phyloP scores from a whole-genome alignment of 1,284 basidiomycete genomes.

The Puccinia novopanici region DNA sequence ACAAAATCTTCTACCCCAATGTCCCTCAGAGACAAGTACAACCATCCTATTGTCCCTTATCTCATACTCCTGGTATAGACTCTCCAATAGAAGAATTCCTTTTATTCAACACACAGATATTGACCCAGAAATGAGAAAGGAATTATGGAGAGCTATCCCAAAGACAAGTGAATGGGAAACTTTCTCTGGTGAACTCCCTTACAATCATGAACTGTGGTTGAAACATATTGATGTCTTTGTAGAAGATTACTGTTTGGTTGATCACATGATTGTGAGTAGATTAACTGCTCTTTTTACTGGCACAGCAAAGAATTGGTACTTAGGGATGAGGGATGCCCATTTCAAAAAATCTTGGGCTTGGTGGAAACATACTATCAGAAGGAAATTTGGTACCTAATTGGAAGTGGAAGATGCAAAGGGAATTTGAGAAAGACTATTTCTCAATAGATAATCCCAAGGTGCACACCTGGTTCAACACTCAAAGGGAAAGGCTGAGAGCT shows the following conservation, averaged over 20 bases:
- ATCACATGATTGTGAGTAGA: neutral
- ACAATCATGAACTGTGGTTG: neutral
- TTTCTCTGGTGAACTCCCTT: neutral
- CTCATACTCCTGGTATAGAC: too few species aligned
- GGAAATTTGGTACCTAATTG: neutral
- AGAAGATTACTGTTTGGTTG: neutral
- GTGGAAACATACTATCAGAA: neutral
- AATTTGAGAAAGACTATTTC: neutral
- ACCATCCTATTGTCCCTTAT: too few species aligned
- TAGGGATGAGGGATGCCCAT: neutral
- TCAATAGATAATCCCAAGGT: neutral
- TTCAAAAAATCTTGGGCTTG: neutral
- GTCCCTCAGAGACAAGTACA: too few species aligned
- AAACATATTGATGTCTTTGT: neutral
- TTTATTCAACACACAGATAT: too few species aligned
- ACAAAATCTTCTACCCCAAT: too few species aligned
- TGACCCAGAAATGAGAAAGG: neutral
- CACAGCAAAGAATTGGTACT: neutral
- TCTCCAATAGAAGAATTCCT: too few species aligned
- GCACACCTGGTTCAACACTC: neutral
- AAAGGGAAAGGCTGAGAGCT: neutral
- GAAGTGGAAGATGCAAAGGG: constrained; percentile 2
- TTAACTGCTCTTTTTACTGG: neutral
- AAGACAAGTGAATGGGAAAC: neutral
- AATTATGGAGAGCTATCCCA: neutral